These are phyloP conservation scores for Solanum etuberosum DNA, from an alignment of 257 asterid genomes.

Conservation along the genomic window DNA sequence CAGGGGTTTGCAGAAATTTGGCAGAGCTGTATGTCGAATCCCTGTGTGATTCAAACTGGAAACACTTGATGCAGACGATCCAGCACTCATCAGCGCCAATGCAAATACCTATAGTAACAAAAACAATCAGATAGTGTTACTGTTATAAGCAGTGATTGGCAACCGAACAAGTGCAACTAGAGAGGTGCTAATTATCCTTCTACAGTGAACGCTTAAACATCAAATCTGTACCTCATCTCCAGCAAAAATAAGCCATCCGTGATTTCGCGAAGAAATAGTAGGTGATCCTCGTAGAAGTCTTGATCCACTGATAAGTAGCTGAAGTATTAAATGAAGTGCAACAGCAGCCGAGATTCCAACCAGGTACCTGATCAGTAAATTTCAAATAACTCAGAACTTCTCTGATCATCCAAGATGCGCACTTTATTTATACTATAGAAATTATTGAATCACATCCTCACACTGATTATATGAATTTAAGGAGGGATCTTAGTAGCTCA, in stretches of 20 bases:
- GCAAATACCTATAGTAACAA: conserved; percentile 42
- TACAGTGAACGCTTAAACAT: not conserved
- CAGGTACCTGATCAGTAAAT: conserved; percentile 40
- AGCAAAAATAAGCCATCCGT: conserved; percentile 75
- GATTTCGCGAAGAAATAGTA: conserved; percentile 36
- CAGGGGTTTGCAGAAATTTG: conserved; percentile 80
- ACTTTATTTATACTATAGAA: not conserved
- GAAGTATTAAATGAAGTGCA: conserved; percentile 61
- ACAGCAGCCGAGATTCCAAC: conserved; percentile 77
- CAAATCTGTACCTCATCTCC: conserved; percentile 60
- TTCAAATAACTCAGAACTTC: not conserved
- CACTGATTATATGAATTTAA: too few relatives aligned
- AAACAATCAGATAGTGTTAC: not conserved
- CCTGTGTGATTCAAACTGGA: conserved; percentile 78
- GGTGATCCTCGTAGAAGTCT: conserved; percentile 37
- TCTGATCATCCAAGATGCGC: not conserved
- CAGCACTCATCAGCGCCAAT: conserved; percentile 74
- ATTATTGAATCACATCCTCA: not conserved
- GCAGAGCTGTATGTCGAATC: conserved; percentile 59
- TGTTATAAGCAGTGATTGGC: not conserved
- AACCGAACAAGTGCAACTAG: not conserved
- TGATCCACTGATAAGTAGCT: conserved; percentile 35
- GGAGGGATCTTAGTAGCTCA: too few relatives aligned
- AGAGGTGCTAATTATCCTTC: not conserved
- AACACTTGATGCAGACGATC: conserved; percentile 84